A percentile compares a stretch with the other conserved stretches of the same genome.
Conservation (phyloP, 73 alveolate species). For the Paramecium caudatum region DNA sequence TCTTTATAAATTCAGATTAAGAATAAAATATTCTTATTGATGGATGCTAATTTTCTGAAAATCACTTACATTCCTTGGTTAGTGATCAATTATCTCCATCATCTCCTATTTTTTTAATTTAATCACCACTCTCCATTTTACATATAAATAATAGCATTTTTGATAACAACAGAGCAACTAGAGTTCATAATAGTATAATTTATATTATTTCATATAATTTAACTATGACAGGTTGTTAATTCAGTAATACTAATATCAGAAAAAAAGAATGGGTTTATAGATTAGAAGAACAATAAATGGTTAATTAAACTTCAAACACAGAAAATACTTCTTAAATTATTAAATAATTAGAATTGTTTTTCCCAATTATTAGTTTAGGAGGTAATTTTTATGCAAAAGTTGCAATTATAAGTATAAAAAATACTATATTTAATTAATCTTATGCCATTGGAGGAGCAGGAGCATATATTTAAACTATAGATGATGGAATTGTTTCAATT, state of each 20-base stretch:
- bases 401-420: background rate
- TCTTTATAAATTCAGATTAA: background rate
- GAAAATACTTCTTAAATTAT: background rate
- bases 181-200: background rate
- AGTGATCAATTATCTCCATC: background rate
- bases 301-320: background rate
- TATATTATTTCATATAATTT: background rate
- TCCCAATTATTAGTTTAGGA: background rate
- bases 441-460: constrained; percentile 57
- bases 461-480: background rate
- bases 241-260: background rate
- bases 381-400: background rate
- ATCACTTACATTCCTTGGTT: constrained; percentile 47
- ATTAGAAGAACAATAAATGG: constrained; percentile 22
- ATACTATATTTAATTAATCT: background rate
- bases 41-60: background rate
- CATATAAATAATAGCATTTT: background rate
- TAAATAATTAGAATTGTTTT: background rate
- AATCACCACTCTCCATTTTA: background rate
- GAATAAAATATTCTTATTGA: background rate
- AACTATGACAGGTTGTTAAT: background rate
- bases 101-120: background rate
- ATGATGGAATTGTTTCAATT: background rate
- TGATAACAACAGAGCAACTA: constrained; percentile 1
- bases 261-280: constrained; percentile 28